Base-by-base conservation (phyloP, 2,329 filamentous ascomycete species). In the Fusarium transvaalense region DNA sequence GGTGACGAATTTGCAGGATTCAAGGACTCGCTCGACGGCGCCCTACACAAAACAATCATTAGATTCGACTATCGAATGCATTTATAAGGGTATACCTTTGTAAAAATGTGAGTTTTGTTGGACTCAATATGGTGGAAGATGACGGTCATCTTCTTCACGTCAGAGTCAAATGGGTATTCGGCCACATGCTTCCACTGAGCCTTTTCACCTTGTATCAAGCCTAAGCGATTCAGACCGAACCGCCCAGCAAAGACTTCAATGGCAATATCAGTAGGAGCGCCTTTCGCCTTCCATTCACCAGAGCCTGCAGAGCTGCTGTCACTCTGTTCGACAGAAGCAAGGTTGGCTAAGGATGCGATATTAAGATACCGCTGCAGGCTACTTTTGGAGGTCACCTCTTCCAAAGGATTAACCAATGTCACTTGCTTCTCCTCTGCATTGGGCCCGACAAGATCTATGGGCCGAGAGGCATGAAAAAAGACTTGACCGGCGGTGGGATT, bases 61-160 rank as follows among this genome's bases (percentile, higher is more conserved):
- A 25, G 23, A 25, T 25, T 25, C 23, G 23, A 25, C 23, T 4
- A 25, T 25, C 5, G 6, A 25, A 25, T 25, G 23, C 23, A 25
- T 25, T 25, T 5, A 25, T 25, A 25, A 25, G 23, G 23, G 6
- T 6, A 25, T 25, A 32, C 31, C 73, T 89, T 90, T 55, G 87
- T 88, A 73, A 89, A 88, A 41, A 87, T 80, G 69, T 78, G 81
- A 54, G 80, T 81, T 45, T 81, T 75, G 25, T 77, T 76, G 2
- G 75, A 79, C 5, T 76, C 71, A 6, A 70, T 71, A 29, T 84
- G 76, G 48, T 83, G 75, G 76, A 90, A 91, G 46, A 92, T 87
- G 32, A 92, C 89, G 0, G 89, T 91, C 91, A 93, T 92, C 72
- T 89, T 91, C 81, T 93, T 93, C 64, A 92, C 85, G 56, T 87